Evolutionary conservation across 768 basidiomycete genomes (phyloP), one percentile per base, ranked within the genome.

Genomic region (Lepiota brunneoincarnata): DNA sequence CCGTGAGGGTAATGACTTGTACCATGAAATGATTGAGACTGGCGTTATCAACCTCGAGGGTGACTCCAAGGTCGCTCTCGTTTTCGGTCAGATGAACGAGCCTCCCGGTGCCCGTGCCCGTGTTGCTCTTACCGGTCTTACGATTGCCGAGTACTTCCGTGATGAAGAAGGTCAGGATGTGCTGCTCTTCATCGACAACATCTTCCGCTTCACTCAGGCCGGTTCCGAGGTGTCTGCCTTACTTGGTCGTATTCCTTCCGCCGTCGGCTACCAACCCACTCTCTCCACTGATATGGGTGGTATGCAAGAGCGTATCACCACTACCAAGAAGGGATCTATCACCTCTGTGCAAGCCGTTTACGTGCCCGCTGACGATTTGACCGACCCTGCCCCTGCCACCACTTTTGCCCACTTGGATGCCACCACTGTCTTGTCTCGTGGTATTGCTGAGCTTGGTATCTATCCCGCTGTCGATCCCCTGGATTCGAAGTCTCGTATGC

Each of bases 81-180:
- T 99, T 64, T 99, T 99, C 80, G 97, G 97, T 81, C 97, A 99
- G 79, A 99, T 99, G 97, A 99, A 99, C 79, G 97, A 99, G 81
- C 97, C 97, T 71, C 97, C 97, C 65, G 97, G 97, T 85, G 97
- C 97, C 63, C 95, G 97, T 86, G 97, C 97, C 67, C 97, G 97
- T 90, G 97, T 99, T 66, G 97, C 97, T 61, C 86, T 99, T 66
- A 98, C 97, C 64, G 97, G 97, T 75, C 79, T 99, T 56, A 99
- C 97, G 69, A 98, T 98, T 64, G 97, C 97, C 61, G 97, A 99
- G 78, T 99, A 98, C 80, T 99, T 99, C 97, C 95, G 97, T 87
- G 97, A 99, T 67, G 96, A 98, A 79, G 96, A 99, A 79, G 97
- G 97, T 60, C 97, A 99, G 75, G 97, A 99, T 74, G 97, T 99